Evolutionary conservation across 2,329 filamentous ascomycete genomes (phyloP), one percentile per base, ranked within the genome.

Genomic region (Colletotrichum tanaceti): DNA sequence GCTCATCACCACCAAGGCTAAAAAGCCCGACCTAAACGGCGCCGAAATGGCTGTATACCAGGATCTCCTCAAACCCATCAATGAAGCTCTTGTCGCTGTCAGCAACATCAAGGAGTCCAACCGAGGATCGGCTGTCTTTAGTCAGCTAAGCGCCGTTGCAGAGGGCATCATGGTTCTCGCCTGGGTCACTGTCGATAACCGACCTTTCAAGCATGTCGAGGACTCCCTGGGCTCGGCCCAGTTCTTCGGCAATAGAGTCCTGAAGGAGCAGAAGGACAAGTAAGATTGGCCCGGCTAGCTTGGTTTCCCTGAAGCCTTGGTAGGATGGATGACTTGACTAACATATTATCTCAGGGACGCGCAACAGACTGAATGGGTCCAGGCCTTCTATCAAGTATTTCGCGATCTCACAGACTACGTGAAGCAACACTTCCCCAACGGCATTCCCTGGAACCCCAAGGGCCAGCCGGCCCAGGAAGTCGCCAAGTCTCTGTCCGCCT

Each of bases 191-290:
- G 88, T 96, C 57, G 92, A 97, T 60, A 86, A 83, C 71, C 94
- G 93, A 77, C 96, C 96, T 2, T 90, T 88, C 72, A 94, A 96
- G 76, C 93, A 94, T 75, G 91, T 98, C 54, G 90, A 90, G 54
- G 94, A 97, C 73, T 91, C 91, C 68, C 85, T 97, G 22, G 90
- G 91, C 38, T 91, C 93, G 58, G 93, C 94, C 47, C 91, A 98
- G 78, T 97, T 97, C 83, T 98, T 93, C 75, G 96, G 96, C 41
- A 98, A 99, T 83, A 90, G 94, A 74, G 93, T 99, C 44, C 83
- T 98, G 73, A 97, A 94, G 81, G 92, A 97, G 74, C 90, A 92
- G 79, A 98, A 97, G 81, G 94, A 89, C 60, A 88, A 86, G 83
- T 84, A 74, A 43, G 79, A 63, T 38, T 11, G 22, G 18, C 66